Evolutionary conservation across 805 yeast species (phyloP), one percentile per base, ranked within the genome.

Genomic region (Cyberlindnera euphorbiiphila): DNA sequence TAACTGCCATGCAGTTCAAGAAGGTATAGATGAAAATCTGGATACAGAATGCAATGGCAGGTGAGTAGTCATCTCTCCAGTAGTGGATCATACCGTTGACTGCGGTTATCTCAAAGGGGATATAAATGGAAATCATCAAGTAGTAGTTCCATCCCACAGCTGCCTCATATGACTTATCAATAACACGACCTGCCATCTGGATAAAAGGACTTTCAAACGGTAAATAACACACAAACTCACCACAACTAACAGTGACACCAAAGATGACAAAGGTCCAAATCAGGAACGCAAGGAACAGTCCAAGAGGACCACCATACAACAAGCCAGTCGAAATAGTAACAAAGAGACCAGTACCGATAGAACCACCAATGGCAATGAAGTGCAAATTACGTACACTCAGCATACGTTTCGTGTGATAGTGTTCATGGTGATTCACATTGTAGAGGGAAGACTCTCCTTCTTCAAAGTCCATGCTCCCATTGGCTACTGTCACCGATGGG

Each of bases 1-100:
- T 66, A 24, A 85, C 94, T 1, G 89, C 86, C 49, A 81, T 74
- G n/a, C 82, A 53, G 50, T 85, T 84, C 42, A 85, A 71, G 12
- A 69, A 15, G 10, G 80, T 62, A 53, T 84, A 82, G 21, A 83
- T 56, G 6, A 71, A 75, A n/a, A 81, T 69, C 56, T 81, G 87
- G 3, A 85, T 66, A 3, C 74, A 71, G 45, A 85, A 68, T 4
- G 87, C 71, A 16, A 74, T 80, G 0, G 82, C 93, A 0, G 89
- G 81, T 2, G 78, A 70, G 57, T 76, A 83, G 49, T 78, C 88
- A 44, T 75, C 78, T 45, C 84, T 67, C 95, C 95, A 85, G 51
- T 66, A 85, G 53, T 85, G 78, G 25, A 78, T 58, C 66, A 76
- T 70, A 13, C 75, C 69, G 42, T 76, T 74, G 39, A 72, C 79